These are phyloP conservation scores for Amylocarpus encephaloides DNA, from an alignment of 2,329 filamentous ascomycete genomes.

Conservation along the genomic window DNA sequence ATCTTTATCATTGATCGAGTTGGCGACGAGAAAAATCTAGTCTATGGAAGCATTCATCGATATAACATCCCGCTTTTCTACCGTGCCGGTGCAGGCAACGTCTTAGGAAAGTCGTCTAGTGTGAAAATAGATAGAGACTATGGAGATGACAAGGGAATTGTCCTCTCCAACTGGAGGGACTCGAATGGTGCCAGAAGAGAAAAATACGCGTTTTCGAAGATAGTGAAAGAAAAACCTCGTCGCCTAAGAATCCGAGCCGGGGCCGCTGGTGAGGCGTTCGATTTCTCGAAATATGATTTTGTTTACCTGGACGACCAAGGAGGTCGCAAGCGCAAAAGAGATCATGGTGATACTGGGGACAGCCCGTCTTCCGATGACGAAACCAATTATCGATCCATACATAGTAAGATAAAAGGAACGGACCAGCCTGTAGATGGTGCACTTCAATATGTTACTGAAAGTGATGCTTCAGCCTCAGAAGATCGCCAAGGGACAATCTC, in stretches of 20 bases:
- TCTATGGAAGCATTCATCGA: constrained; percentile 67
- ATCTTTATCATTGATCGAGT: constrained; percentile 62
- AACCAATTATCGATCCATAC: constrained; percentile 59
- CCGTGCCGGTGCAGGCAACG: constrained; percentile 59
- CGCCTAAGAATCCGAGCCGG: constrained; percentile 37
- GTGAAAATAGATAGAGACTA: constrained; percentile 60
- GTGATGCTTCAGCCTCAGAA: constrained; percentile 35
- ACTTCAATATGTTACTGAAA: constrained; percentile 42
- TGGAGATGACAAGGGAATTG: constrained; percentile 46
- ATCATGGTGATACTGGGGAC: constrained; percentile 24
- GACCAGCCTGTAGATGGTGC: constrained; percentile 21
- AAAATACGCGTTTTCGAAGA: constrained; percentile 42
- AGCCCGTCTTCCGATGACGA: constrained; percentile 41
- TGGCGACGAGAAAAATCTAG: constrained; percentile 69
- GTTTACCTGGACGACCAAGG: constrained; percentile 39
- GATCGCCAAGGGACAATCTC: constrained; percentile 30
- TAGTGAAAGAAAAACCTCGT: constrained; percentile 34
- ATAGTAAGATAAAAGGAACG: constrained; percentile 51
- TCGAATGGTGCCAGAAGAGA: constrained; percentile 27
- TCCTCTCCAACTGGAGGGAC: constrained; percentile 37
- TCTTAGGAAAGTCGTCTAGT: constrained; percentile 59
- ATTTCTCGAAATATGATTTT: constrained; percentile 37
- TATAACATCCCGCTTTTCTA: constrained; percentile 66
- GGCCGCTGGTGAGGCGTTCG: constrained; percentile 20
- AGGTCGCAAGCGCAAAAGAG: constrained; percentile 25